Evolutionary conservation across 1,284 basidiomycete genomes (phyloP).

Genomic region (Sparassis latifolia): DNA sequence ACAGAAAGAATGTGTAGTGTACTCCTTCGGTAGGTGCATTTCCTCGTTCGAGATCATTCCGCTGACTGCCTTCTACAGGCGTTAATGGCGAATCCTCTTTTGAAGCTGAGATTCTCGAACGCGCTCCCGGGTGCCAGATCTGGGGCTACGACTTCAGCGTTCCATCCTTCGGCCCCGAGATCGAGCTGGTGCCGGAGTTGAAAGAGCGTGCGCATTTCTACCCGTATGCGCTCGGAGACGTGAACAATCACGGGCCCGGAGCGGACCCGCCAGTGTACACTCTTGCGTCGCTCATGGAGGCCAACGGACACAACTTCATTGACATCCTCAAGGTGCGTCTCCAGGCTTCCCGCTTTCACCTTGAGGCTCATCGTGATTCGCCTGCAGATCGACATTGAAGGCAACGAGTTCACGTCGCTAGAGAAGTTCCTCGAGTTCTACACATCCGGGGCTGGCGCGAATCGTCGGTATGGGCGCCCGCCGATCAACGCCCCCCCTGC

Average conservation of each 20-base stretch:
- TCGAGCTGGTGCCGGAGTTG: conserved; percentile 27
- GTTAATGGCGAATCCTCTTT: conserved; percentile 50
- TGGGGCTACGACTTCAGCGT: conserved; percentile 53
- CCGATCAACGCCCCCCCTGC: conserved; percentile 7
- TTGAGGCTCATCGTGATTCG: neutral
- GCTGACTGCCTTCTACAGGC: conserved; percentile 21
- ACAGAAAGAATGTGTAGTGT: conserved; percentile 40
- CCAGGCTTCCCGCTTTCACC: neutral
- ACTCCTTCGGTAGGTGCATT: conserved; percentile 36
- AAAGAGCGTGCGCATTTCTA: conserved; percentile 34
- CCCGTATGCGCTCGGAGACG: conserved; percentile 35
- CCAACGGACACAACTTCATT: conserved; percentile 39
- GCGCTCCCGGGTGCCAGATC: conserved; percentile 34
- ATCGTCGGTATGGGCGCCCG: neutral
- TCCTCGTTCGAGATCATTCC: neutral
- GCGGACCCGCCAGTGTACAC: conserved; percentile 38
- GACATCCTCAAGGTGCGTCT: conserved; percentile 35
- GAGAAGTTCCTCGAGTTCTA: conserved; percentile 28
- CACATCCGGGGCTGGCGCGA: conserved; percentile 5
- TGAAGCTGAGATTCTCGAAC: conserved; percentile 39
- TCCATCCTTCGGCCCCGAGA: conserved; percentile 41
- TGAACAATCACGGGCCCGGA: conserved; percentile 26
- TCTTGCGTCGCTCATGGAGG: conserved; percentile 38
- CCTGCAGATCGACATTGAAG: conserved; percentile 37
- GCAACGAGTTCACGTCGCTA: conserved; percentile 38